Evolutionary conservation across 1,139 yeast species (phyloP).

Genomic region (Magnusiomyces magnusii): DNA sequence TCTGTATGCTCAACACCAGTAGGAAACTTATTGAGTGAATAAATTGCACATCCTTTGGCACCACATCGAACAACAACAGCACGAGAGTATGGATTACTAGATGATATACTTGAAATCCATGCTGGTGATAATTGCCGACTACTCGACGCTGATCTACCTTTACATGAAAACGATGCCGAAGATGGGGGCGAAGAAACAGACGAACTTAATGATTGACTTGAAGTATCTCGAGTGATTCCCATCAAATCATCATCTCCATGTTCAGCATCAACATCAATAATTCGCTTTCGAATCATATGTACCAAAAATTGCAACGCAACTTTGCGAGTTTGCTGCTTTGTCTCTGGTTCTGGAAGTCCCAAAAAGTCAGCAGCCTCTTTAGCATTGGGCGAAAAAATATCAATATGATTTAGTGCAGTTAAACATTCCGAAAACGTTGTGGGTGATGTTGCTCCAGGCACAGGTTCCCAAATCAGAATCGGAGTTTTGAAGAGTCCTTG

Average conservation of each 20-base stretch:
- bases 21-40: background rate
- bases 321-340: constrained; percentile 35
- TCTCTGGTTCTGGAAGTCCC: constrained; percentile 40
- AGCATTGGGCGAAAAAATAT: constrained; percentile 73
- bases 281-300: constrained; percentile 35
- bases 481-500: constrained; percentile 27
- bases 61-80: constrained; percentile 23
- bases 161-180: background rate
- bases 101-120: constrained; percentile 9
- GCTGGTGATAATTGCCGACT: background rate
- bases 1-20: constrained; percentile 1
- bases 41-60: constrained; percentile 22
- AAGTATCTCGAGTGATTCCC: constrained; percentile 14
- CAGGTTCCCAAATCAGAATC: constrained; percentile 71
- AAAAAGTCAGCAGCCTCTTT: constrained; percentile 67
- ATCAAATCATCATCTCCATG: background rate
- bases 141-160: background rate
- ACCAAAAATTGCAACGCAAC: constrained; percentile 41
- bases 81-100: constrained; percentile 12
- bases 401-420: constrained; percentile 42
- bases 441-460: constrained; percentile 63
- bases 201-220: background rate
- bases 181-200: background rate
- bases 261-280: constrained; percentile 43
- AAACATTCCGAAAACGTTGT: constrained; percentile 41